Conservation (phyloP, 2,329 filamentous ascomycete genomes). For the Zymoseptoria ardabiliae region DNA sequence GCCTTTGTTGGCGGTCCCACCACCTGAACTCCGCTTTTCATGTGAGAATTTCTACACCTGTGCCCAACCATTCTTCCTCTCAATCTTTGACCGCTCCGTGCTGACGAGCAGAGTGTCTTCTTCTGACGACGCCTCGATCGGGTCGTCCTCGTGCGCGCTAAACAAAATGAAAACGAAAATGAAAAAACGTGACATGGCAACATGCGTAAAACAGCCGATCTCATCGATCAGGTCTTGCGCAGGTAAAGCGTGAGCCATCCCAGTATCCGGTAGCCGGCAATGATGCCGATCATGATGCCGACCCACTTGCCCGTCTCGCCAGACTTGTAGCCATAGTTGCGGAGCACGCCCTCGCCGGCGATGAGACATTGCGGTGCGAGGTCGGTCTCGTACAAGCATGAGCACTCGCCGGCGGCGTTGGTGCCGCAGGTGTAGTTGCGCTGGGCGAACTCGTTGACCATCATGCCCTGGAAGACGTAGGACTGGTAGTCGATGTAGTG, state of each 20-base stretch:
- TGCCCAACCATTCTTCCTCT: not conserved
- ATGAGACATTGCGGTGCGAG: constrained; percentile 61
- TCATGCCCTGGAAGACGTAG: constrained; percentile 84
- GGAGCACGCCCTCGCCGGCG: constrained; percentile 61
- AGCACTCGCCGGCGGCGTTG: constrained; percentile 41
- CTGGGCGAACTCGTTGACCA: constrained; percentile 71
- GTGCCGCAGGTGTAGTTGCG: constrained; percentile 55
- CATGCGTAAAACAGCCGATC: not conserved
- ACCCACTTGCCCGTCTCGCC: constrained; percentile 61
- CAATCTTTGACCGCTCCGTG: not conserved
- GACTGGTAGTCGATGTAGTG: constrained; percentile 80
- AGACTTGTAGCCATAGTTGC: constrained; percentile 60
- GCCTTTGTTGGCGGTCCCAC: not conserved
- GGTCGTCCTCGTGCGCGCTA: not conserved
- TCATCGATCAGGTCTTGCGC: constrained; percentile 21
- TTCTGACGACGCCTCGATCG: not conserved
- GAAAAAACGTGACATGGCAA: not conserved
- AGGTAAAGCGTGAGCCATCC: constrained; percentile 55
- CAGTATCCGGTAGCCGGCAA: constrained; percentile 62
- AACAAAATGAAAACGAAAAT: not conserved
- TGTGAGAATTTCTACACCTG: not conserved
- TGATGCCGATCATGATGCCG: constrained; percentile 71
- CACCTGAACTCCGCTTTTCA: not conserved
- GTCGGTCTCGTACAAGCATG: constrained; percentile 64
- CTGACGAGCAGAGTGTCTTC: not conserved